Percentiles rank a stretch among this genome's conserved stretches.
Evolutionary conservation across 169 alveolate species (phyloP).

Genomic region (Perkinsus chesapeaki): DNA sequence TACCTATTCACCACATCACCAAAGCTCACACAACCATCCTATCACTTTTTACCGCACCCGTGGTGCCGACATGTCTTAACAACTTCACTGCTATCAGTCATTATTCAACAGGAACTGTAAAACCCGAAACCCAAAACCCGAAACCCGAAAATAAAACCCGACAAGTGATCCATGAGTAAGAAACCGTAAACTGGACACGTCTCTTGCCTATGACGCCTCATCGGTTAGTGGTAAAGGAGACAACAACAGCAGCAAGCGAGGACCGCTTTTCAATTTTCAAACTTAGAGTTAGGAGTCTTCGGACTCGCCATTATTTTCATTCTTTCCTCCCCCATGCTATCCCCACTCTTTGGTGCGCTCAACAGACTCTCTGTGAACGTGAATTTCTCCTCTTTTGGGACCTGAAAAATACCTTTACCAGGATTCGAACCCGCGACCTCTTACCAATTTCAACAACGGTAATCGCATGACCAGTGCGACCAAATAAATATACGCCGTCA

Average conservation of each 20-base stretch:
- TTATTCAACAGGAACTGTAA: background rate
- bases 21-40: background rate
- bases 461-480: constrained; percentile 16
- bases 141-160: background rate
- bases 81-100: background rate
- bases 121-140: background rate
- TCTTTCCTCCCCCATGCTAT: background rate
- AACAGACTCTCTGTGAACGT: background rate
- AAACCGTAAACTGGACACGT: background rate
- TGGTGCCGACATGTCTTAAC: background rate
- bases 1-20: background rate
- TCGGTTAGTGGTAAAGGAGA: background rate
- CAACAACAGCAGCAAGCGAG: background rate
- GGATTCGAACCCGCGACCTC: constrained; percentile 11
- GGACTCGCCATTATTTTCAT: background rate
- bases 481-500: constrained; percentile 31
- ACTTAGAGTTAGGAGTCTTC: background rate
- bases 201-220: too few relatives aligned
- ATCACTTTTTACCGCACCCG: background rate
- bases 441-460: constrained; percentile 25
- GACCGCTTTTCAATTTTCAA: background rate
- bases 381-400: constrained; percentile 5
- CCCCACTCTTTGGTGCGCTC: background rate
- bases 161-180: background rate
- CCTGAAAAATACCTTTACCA: constrained; percentile 17